Conservation (phyloP, 2,329 filamentous ascomycete species). For the Epichloe gansuensis region DNA sequence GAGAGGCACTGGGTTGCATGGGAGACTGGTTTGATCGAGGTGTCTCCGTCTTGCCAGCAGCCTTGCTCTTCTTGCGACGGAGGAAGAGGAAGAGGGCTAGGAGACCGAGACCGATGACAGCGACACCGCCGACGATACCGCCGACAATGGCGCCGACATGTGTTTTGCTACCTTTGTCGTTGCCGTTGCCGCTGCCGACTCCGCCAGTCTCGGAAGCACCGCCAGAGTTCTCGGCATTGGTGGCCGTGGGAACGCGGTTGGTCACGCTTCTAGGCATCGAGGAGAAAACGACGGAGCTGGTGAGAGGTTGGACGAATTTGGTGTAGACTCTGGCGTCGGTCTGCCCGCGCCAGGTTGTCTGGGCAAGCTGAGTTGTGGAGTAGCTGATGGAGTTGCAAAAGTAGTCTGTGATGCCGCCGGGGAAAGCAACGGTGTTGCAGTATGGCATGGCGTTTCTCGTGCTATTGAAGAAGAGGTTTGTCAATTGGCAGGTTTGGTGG, state of each 20-base stretch:
- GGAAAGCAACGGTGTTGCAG: constrained; percentile 34
- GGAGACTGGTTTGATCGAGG: constrained; percentile 2
- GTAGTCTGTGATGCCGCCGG: constrained; percentile 28
- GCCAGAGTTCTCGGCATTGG: background rate
- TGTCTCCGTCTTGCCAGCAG: constrained; percentile 3
- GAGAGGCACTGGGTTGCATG: constrained; percentile 1
- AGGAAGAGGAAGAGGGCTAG: constrained; percentile 20
- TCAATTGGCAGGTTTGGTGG: background rate
- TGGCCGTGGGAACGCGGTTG: background rate
- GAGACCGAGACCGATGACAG: constrained; percentile 18
- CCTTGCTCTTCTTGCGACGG: constrained; percentile 16
- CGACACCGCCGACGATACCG: constrained; percentile 25
- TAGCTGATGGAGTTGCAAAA: constrained; percentile 26
- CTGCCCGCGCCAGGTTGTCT: constrained; percentile 30
- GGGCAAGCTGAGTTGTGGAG: constrained; percentile 21
- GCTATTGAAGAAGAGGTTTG: constrained; percentile 14
- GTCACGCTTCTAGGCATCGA: background rate
- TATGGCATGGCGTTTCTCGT: constrained; percentile 22
- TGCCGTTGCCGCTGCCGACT: constrained; percentile 1
- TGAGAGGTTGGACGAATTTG: background rate
- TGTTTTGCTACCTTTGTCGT: constrained; percentile 7
- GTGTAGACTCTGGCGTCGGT: constrained; percentile 5
- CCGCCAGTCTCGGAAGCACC: background rate
- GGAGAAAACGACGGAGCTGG: background rate
- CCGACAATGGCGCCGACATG: constrained; percentile 25